Conservation (phyloP, 257 asterid species). For the Solanum bulbocastanum region DNA sequence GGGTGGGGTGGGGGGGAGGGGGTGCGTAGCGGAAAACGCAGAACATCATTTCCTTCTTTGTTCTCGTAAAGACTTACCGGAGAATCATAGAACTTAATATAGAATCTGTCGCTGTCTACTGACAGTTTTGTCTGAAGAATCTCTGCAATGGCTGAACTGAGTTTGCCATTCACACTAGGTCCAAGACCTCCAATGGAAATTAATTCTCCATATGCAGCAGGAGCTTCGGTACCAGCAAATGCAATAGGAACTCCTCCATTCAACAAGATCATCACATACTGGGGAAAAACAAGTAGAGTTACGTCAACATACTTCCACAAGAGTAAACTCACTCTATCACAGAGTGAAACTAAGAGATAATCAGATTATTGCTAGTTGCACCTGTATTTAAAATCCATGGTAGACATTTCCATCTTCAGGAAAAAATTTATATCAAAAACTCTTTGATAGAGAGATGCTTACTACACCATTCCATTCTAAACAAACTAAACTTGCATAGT, state of each 20-base stretch:
- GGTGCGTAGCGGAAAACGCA: neutral
- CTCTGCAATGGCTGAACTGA: constrained; percentile 83
- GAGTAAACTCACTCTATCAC: neutral
- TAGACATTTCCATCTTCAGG: neutral
- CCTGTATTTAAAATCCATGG: neutral
- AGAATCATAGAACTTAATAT: constrained; percentile 80
- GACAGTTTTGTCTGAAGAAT: constrained; percentile 79
- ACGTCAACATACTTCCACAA: neutral
- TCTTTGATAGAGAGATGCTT: neutral
- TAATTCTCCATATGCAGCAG: constrained; percentile 87
- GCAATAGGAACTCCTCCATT: constrained; percentile 80
- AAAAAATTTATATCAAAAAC: neutral
- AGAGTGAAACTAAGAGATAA: neutral
- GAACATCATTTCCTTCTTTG: neutral
- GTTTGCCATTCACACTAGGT: constrained; percentile 60
- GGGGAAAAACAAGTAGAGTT: neutral
- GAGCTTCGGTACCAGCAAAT: constrained; percentile 84
- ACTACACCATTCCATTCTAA: neutral
- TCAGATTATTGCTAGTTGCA: neutral
- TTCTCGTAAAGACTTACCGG: constrained; percentile 29
- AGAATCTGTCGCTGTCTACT: constrained; percentile 51
- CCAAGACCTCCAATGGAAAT: constrained; percentile 84
- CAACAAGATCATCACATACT: constrained; percentile 86
- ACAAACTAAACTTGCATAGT: neutral
- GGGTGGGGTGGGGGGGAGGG: neutral